These are phyloP conservation scores for Pinus albicaulis DNA, from an alignment of 75 land plant genomes.

Conservation along the genomic window DNA sequence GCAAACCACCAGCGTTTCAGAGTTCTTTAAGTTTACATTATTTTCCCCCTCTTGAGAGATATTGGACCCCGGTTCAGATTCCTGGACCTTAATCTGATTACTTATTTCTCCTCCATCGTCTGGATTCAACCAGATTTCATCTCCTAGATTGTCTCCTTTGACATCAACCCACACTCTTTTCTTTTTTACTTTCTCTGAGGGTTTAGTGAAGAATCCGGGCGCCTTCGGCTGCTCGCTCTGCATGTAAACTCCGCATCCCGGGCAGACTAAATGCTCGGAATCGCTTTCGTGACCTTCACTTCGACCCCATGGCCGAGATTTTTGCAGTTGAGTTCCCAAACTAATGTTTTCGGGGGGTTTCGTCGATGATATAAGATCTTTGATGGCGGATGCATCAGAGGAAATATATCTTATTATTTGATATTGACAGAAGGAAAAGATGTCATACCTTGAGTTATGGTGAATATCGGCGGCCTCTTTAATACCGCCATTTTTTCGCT, in stretches of 20 bases:
- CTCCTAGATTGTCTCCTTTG: neutral
- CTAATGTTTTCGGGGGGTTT: too few relatives aligned
- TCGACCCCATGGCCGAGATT: too few relatives aligned
- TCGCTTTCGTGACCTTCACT: too few relatives aligned
- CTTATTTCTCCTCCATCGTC: neutral
- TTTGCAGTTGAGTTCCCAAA: too few relatives aligned
- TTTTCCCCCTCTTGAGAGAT: neutral
- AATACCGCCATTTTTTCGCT: too few relatives aligned
- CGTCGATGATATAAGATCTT: too few relatives aligned
- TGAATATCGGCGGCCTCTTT: too few relatives aligned
- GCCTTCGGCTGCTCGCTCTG: neutral
- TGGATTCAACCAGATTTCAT: neutral
- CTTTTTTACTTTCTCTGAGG: slow-evolving; percentile 12
- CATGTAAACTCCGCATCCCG: slow-evolving; percentile 44
- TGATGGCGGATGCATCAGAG: too few relatives aligned
- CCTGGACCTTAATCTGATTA: neutral
- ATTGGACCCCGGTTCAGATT: neutral
- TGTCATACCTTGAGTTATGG: too few relatives aligned
- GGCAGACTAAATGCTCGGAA: slow-evolving; percentile 24
- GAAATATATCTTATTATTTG: too few relatives aligned
- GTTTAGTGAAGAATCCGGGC: slow-evolving; percentile 79
- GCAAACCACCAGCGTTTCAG: slow-evolving; percentile 12
- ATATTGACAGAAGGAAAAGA: too few relatives aligned
- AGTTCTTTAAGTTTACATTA: neutral
- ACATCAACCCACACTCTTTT: neutral